These are phyloP conservation scores for Coemansia umbellata DNA, from an alignment of 192 early-diverging fungal genomes.

Conservation along the genomic window DNA sequence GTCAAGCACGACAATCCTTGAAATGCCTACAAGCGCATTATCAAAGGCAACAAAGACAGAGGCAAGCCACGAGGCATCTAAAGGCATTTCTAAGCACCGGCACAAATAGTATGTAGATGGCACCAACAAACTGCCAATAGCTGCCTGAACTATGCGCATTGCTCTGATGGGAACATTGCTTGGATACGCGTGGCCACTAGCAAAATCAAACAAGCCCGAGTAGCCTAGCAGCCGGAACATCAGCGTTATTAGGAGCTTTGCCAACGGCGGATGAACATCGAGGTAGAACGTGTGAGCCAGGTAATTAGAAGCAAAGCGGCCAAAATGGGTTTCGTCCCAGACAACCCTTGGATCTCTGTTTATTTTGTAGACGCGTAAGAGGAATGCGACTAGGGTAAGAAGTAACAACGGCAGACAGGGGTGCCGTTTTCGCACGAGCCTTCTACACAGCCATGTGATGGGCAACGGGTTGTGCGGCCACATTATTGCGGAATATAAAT, in stretches of 20 bases:
- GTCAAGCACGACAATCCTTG: slow-evolving; percentile 88
- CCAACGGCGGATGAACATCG: slow-evolving; percentile 95
- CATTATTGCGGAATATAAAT: no score
- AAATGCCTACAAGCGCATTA: slow-evolving; percentile 58
- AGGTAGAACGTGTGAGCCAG: slow-evolving; percentile 87
- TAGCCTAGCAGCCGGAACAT: slow-evolving; percentile 71
- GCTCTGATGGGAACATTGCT: slow-evolving; percentile 77
- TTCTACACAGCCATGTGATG: neutral
- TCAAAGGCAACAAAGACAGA: slow-evolving; percentile 74
- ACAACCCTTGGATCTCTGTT: slow-evolving; percentile 55
- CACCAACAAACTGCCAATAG: slow-evolving; percentile 70
- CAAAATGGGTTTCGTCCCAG: slow-evolving; percentile 97
- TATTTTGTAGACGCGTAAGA: slow-evolving; percentile 51
- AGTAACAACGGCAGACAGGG: neutral
- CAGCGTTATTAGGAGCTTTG: slow-evolving; percentile 64
- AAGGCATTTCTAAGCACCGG: slow-evolving; percentile 2
- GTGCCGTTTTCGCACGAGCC: neutral
- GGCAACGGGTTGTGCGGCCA: no score
- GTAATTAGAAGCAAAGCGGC: slow-evolving; percentile 92
- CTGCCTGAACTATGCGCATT: slow-evolving; percentile 70
- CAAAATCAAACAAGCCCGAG: slow-evolving; percentile 77
- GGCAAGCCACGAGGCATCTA: slow-evolving; percentile 48
- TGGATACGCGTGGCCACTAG: slow-evolving; percentile 73
- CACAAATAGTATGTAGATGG: slow-evolving; percentile 70
- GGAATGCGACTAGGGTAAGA: slow-evolving; percentile 5